A percentile compares a stretch with the other conserved stretches of the same genome.
phyloP scores from a whole-genome alignment of 805 yeast genomes.

The Kodamaea leandrae region DNA sequence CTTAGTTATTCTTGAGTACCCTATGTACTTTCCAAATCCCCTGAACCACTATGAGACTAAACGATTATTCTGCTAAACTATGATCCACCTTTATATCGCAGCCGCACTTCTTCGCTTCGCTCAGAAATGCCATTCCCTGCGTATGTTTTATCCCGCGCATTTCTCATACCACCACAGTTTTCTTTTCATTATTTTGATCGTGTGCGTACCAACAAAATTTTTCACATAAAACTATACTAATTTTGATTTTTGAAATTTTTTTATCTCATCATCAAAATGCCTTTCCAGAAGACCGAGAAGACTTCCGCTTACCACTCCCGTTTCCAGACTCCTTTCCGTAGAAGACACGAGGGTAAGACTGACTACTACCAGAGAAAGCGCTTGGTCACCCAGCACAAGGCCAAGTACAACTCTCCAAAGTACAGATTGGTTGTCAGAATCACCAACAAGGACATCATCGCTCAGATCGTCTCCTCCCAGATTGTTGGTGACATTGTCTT shows the following conservation, averaged over 20 bases:
- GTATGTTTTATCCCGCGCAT: neutral
- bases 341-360: conserved; percentile 99
- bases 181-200: neutral
- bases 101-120: too few relatives aligned
- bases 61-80: too few relatives aligned
- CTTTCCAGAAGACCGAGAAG: conserved; percentile 70
- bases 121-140: too few relatives aligned
- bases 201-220: neutral
- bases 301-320: conserved; percentile 96
- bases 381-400: conserved; percentile 99
- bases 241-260: neutral
- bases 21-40: too few relatives aligned
- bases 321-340: conserved; percentile 99
- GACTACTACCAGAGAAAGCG: conserved; percentile 99
- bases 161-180: too few relatives aligned
- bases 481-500: conserved; percentile 95
- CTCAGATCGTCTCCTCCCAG: conserved; percentile 95
- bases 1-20: too few relatives aligned
- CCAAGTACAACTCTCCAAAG: conserved; percentile 99
- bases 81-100: too few relatives aligned
- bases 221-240: neutral
- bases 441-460: conserved; percentile 99
- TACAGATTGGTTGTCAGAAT: conserved; percentile 99
- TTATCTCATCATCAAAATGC: conserved; percentile 49
- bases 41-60: too few relatives aligned